Base-by-base conservation (phyloP, 2,329 filamentous ascomycete species). In the Cladosporium cucumerinum region DNA sequence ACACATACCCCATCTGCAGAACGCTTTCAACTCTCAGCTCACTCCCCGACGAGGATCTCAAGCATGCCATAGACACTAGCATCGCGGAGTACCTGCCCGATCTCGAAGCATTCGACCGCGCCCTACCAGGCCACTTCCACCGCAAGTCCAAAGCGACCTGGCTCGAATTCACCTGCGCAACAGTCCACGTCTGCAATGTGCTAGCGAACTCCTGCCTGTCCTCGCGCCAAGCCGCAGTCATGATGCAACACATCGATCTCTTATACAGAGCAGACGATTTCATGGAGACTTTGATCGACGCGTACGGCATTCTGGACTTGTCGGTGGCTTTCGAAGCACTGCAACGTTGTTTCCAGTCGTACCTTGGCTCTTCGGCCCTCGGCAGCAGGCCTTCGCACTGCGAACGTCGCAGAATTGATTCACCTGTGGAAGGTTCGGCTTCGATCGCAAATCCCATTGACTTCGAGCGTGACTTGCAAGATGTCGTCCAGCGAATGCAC, bases 181-280 rank as follows among this genome's bases (percentile, higher is more conserved):
- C 43, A 16, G 30, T 61, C 10, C 59, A 61, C 21, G 14, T 61
- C 8, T 54, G 59, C 59, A 61, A 61, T 16, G 1, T 39, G 12
- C 14, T 61, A 3, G n/a, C 30, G 1, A 25, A 18, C 1, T 52
- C 18, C 2, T 54, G 48, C 28, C 32, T 61, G 1, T 26, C 21
- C 14, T 16, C 12, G 11, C 7, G 30, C 2, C 59, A 61, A 30
- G 59, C 46, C 7, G 16, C 48, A 36, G 46, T 28, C 30, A 61
- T 61, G 59, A 52, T 52, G 59, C 48, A 49, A 18, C 59, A 61
- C 46, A 51, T 61, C 23, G 23, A 61, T 23, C 48, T 61, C 7
- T 25, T 51, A 7, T 61, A 61, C 48, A 52, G 59, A 52, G 59
- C 28, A 6, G 59, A 61, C 30, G 59, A 61, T 12, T 61, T 51